phyloP scores from a whole-genome alignment of 169 alveolate species.

The Plasmodium vivax region DNA sequence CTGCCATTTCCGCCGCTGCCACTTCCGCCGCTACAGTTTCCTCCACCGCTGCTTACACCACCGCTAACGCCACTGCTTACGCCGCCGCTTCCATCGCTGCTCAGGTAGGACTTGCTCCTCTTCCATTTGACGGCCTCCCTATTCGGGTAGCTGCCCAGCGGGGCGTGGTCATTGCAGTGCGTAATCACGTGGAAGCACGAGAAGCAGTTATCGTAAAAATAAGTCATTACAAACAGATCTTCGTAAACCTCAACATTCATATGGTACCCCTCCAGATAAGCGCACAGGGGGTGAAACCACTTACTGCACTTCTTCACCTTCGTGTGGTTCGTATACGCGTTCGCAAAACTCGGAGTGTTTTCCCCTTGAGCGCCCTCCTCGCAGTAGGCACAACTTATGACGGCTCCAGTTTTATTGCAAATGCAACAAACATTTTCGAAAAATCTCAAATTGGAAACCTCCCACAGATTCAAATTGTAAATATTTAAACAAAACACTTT shows the following conservation, averaged over 20 bases:
- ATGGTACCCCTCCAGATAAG: constrained; percentile 62
- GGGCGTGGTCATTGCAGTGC: constrained; percentile 42
- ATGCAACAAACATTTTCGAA: constrained; percentile 29
- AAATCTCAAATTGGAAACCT: constrained; percentile 1
- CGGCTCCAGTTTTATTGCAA: constrained; percentile 55
- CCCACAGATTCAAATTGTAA: constrained; percentile 53
- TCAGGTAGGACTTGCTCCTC: constrained; percentile 9
- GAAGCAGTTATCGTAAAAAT: constrained; percentile 65
- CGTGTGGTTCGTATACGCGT: background rate
- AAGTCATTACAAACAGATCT: constrained; percentile 20
- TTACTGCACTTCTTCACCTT: constrained; percentile 14
- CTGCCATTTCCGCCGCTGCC: no score
- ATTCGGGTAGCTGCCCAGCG: constrained; percentile 12
- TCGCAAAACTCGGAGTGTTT: background rate
- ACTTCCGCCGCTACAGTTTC: no score
- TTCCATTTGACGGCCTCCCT: constrained; percentile 17
- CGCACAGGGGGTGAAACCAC: constrained; percentile 56
- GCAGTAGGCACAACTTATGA: constrained; percentile 9
- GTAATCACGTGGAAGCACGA: constrained; percentile 19
- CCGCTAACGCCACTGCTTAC: no score
- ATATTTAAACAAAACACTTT: constrained; percentile 53
- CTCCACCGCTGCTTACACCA: background rate
- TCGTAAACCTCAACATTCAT: constrained; percentile 61
- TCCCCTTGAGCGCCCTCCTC: background rate
- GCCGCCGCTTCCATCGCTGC: no score